Evolutionary conservation across 2,329 filamentous ascomycete species (phyloP), one percentile per base, ranked within the genome.

Genomic region (Diaporthe destruens): DNA sequence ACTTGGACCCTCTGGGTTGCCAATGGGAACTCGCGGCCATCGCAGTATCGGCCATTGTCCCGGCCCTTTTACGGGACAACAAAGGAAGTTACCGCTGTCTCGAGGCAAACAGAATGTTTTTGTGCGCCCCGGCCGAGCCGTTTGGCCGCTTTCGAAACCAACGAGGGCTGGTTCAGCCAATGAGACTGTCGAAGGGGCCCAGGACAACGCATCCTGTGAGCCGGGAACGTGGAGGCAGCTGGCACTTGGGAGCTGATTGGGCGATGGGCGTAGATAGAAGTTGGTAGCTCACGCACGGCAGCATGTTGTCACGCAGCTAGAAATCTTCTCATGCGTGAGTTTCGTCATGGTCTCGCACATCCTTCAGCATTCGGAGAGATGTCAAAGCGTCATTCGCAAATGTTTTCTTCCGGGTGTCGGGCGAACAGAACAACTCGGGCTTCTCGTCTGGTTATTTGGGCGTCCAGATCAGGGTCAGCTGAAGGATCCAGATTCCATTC

Each of bases 81-180:
- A 29, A 20, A 65, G 20, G 59, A 34, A 44, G 59, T 20, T 12
- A 36, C 42, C 34, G 8, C 29, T 29, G 42, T 29, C 23, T 39
- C 34, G 29, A 44, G 34, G 23, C 42, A 65, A 49, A 49, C 42
- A 49, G 49, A 44, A 65, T 36, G 9, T 34, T 36, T 11, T 11
- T 51, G 59, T 65, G 11, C 44, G 29, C 59, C 42, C 20, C 16
- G 29, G 42, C 29, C 44, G 44, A 29, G 59, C 59, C 42, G 20
- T 25, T 34, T 36, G 42, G 44, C 44, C 34, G 59, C 59, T 12
- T 65, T 47, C 49, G 59, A 65, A 65, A 65, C 42, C 44, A 7
- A 65, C 20, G 25, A 14, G 16, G 16, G 18, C 59, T 49, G 59
- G 39, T 49, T 16, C 9, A 29, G 29, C 59, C 59, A 63, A 63